phyloP scores from a whole-genome alignment of 306 rosid species.

The Cucumis cinereus region DNA sequence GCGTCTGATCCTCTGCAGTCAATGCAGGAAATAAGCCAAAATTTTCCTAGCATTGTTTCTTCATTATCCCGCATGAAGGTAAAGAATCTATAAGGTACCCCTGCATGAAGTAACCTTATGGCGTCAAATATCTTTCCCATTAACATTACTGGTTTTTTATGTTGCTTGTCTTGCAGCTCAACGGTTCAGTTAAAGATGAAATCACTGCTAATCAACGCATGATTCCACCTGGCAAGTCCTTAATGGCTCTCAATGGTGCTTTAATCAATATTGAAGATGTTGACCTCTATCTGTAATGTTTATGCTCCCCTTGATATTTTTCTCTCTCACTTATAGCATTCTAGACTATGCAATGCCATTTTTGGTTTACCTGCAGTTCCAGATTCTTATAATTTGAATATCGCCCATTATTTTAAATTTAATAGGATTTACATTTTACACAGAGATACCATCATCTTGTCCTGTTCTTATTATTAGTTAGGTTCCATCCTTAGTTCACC shows the following conservation, averaged over 20 bases:
- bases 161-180: conserved; percentile 46
- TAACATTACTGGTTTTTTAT: neutral
- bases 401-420: neutral
- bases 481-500: neutral
- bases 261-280: conserved; percentile 86
- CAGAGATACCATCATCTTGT: neutral
- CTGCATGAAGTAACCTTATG: neutral
- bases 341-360: neutral
- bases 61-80: conserved; percentile 99
- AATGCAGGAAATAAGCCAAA: conserved; percentile 97
- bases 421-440: neutral
- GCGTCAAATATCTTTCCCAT: neutral
- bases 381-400: neutral
- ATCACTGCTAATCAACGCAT: conserved; percentile 86
- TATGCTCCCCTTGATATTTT: conserved; percentile 26
- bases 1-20: conserved; percentile 97
- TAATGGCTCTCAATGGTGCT: conserved; percentile 97
- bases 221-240: conserved; percentile 99
- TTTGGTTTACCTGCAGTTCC: neutral
- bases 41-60: conserved; percentile 90
- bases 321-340: conserved; percentile 13
- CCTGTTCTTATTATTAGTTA: neutral
- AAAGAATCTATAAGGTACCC: conserved; percentile 3
- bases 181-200: conserved; percentile 84
- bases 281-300: conserved; percentile 87